Conservation (phyloP, 2,329 filamentous ascomycete genomes). For the Arthrobotrys musiformis region DNA sequence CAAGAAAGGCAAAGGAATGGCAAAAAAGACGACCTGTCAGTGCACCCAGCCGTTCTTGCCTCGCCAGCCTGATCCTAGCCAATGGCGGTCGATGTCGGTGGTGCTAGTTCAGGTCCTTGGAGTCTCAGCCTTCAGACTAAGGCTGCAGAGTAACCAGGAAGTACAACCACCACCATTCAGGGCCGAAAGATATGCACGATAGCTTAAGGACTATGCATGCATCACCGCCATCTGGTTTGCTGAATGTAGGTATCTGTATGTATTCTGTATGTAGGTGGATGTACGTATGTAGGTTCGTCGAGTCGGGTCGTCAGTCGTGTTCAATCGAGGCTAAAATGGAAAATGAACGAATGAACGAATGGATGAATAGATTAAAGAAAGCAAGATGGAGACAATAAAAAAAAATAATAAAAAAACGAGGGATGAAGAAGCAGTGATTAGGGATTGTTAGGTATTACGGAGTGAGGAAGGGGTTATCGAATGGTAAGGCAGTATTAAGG, state of each 20-base stretch:
- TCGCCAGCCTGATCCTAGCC: conserved; percentile 34
- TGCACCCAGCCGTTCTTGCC: conserved; percentile 42
- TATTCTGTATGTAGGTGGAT: background rate
- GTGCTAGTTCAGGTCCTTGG: conserved; percentile 24
- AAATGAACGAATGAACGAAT: conserved; percentile 4
- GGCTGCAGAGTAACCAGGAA: conserved; percentile 27
- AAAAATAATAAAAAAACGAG: too few relatives aligned
- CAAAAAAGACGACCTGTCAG: conserved; percentile 28
- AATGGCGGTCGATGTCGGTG: conserved; percentile 21
- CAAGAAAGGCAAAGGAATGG: background rate
- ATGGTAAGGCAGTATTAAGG: conserved; percentile 5
- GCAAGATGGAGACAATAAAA: background rate
- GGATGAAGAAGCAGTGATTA: background rate
- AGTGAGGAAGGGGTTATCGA: background rate
- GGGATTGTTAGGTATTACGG: background rate
- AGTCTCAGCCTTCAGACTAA: conserved; percentile 52
- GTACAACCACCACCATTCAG: conserved; percentile 19
- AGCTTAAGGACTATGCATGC: conserved; percentile 52
- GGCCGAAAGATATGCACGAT: conserved; percentile 30
- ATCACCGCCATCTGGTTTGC: conserved; percentile 19
- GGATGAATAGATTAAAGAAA: background rate
- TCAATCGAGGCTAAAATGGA: conserved; percentile 22
- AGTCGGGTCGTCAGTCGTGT: conserved; percentile 25
- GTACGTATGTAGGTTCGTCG: background rate
- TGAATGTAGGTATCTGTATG: background rate